Percentiles rank a stretch among this genome's conserved stretches.
These are phyloP conservation scores for Anastatica hierochuntica DNA, from an alignment of 345 rosid species.

Conservation along the genomic window DNA sequence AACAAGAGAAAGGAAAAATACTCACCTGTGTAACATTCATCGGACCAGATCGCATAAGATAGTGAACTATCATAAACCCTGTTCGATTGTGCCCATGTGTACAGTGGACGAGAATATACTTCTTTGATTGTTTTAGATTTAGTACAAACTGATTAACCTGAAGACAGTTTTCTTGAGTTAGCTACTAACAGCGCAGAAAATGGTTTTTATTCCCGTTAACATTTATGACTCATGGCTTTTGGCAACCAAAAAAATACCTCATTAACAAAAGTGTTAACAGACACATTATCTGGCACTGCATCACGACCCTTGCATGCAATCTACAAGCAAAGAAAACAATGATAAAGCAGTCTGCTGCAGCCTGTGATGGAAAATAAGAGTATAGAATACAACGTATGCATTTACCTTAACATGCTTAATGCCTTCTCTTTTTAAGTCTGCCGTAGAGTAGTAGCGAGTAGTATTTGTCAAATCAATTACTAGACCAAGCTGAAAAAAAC, in stretches of 20 bases:
- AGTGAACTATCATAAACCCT: constrained; percentile 92
- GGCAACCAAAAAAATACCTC: constrained; percentile 56
- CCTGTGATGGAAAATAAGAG: neutral
- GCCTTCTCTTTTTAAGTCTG: constrained; percentile 65
- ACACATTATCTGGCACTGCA: constrained; percentile 76
- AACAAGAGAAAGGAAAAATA: neutral
- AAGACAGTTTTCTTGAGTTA: neutral
- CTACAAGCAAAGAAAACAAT: constrained; percentile 34
- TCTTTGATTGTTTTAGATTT: constrained; percentile 71
- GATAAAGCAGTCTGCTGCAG: neutral
- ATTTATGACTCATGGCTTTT: neutral
- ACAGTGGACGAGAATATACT: constrained; percentile 87
- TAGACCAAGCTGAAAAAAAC: constrained; percentile 73
- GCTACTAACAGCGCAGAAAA: too few species aligned
- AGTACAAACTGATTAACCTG: constrained; percentile 69
- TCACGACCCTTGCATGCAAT: constrained; percentile 91
- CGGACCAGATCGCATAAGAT: constrained; percentile 71
- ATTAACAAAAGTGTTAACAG: constrained; percentile 74
- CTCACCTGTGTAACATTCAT: constrained; percentile 84
- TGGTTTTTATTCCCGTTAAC: too few species aligned
- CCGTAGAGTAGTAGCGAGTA: constrained; percentile 60
- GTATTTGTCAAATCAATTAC: constrained; percentile 99
- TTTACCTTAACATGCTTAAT: constrained; percentile 89
- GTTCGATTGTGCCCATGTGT: constrained; percentile 99
- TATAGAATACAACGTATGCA: neutral